Conservation (phyloP, 345 rosid species). For the Melaleuca quinquenervia region DNA sequence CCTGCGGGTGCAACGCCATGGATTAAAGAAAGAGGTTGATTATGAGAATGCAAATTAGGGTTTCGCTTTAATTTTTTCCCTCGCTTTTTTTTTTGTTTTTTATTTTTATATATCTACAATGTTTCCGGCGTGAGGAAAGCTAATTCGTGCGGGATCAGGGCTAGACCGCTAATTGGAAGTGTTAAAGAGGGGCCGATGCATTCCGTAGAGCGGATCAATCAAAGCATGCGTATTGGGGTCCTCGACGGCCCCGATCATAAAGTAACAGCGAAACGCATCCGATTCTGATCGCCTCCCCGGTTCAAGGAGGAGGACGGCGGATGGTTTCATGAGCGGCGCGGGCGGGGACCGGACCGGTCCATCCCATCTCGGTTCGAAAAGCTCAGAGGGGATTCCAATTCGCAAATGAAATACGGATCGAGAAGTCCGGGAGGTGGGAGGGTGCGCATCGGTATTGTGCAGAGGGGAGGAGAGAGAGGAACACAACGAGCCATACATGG, state of each 20-base stretch:
- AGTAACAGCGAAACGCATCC: not conserved
- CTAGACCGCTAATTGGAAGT: not conserved
- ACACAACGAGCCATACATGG: not conserved
- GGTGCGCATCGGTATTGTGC: not conserved
- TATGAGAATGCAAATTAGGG: not conserved
- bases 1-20: not conserved
- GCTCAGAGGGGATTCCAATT: not conserved
- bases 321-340: not conserved
- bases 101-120: too few relatives aligned
- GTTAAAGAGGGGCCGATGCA: not conserved
- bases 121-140: not conserved
- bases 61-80: not conserved
- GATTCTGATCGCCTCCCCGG: not conserved
- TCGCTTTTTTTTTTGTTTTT: not conserved
- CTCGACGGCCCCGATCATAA: not conserved
- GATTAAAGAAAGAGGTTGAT: not conserved
- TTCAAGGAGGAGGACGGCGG: not conserved
- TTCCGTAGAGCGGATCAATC: not conserved
- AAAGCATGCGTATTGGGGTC: not conserved
- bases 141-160: not conserved
- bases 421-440: not conserved
- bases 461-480: not conserved
- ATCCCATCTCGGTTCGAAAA: not conserved
- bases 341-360: not conserved
- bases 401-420: not conserved